Evolutionary conservation across 2,329 filamentous ascomycete species (phyloP).

Genomic region (Microsporum ferrugineum): DNA sequence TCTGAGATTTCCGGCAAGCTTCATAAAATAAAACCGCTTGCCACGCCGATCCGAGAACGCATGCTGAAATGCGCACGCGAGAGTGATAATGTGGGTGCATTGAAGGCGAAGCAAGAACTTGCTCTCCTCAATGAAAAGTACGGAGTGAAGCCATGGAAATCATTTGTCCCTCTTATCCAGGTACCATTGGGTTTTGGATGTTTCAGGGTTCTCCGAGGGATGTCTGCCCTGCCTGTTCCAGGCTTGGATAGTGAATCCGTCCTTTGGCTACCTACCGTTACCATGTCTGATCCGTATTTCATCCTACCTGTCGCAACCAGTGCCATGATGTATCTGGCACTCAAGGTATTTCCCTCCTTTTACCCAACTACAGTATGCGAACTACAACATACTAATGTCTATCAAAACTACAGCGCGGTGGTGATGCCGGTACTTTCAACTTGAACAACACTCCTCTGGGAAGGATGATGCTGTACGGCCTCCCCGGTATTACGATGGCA

Average conservation of each 20-base stretch:
- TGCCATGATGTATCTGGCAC: constrained; percentile 44
- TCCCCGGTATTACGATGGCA: constrained; percentile 44
- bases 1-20: constrained; percentile 53
- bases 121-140: constrained; percentile 41
- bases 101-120: constrained; percentile 41
- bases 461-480: constrained; percentile 25
- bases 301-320: constrained; percentile 57
- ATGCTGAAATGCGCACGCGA: constrained; percentile 37
- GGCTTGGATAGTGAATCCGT: constrained; percentile 58
- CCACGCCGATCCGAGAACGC: constrained; percentile 45
- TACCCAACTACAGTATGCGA: not conserved
- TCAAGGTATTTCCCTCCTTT: constrained; percentile 39
- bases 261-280: constrained; percentile 70
- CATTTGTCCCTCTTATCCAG: constrained; percentile 49
- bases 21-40: constrained; percentile 47
- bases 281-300: constrained; percentile 63
- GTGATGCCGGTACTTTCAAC: constrained; percentile 26
- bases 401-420: constrained; percentile 20
- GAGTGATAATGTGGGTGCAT: constrained; percentile 39
- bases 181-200: constrained; percentile 66
- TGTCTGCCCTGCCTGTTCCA: constrained; percentile 69
- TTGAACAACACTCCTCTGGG: constrained; percentile 18
- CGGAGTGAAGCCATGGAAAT: constrained; percentile 43
- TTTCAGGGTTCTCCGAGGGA: constrained; percentile 64
- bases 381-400: not conserved